These are phyloP conservation scores for Usnea hakonensis DNA, from an alignment of 495 filamentous ascomycete genomes.

Conservation along the genomic window DNA sequence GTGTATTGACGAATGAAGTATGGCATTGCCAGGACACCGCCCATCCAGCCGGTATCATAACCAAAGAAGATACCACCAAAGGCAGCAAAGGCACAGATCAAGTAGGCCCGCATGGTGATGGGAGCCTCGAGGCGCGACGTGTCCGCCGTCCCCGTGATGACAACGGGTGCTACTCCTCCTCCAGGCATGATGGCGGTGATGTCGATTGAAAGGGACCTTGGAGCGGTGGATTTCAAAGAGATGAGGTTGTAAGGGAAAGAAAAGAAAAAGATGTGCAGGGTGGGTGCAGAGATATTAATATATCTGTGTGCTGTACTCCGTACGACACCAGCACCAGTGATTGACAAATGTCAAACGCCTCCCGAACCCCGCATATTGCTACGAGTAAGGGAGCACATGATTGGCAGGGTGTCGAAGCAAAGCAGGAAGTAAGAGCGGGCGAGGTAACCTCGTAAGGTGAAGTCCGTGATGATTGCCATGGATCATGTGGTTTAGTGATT, in stretches of 20 bases:
- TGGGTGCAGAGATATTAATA: background rate
- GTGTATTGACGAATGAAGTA: constrained; percentile 43
- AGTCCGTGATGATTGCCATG: constrained; percentile 8
- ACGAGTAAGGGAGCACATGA: background rate
- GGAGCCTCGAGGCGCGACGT: constrained; percentile 50
- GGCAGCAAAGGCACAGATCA: constrained; percentile 53
- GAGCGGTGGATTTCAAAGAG: background rate
- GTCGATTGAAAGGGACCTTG: background rate
- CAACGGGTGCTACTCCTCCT: constrained; percentile 23
- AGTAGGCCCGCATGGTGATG: constrained; percentile 53
- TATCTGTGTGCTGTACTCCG: background rate
- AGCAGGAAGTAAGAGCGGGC: background rate
- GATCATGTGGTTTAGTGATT: constrained; percentile 7
- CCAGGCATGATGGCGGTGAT: constrained; percentile 29
- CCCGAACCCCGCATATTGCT: constrained; percentile 4
- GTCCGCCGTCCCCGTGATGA: constrained; percentile 34
- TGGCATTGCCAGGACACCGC: constrained; percentile 46
- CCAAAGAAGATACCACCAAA: constrained; percentile 55
- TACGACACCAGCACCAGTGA: no score
- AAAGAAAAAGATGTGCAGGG: background rate
- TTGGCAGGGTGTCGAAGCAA: background rate
- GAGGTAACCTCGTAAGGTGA: constrained; percentile 5
- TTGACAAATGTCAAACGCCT: no score
- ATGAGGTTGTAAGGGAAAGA: background rate
- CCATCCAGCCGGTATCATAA: constrained; percentile 49